Percentiles rank a stretch among this genome's conserved stretches.
Conservation (phyloP, 352 stramenopile genomes). For the Phytophthora sansomeana region DNA sequence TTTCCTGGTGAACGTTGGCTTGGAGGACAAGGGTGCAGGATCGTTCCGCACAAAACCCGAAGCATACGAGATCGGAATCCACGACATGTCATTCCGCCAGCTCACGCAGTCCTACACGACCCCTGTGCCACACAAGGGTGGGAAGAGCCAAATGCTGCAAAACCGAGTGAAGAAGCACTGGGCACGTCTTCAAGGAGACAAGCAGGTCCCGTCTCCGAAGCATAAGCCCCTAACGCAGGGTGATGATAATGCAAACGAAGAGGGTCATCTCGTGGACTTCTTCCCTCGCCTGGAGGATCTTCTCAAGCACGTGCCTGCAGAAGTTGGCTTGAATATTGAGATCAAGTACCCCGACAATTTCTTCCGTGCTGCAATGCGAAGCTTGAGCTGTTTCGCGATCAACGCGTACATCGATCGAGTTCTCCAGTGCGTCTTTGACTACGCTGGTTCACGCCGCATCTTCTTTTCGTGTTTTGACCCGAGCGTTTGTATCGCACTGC, state of each 20-base stretch:
- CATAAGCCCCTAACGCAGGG: conserved; percentile 1
- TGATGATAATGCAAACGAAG: conserved; percentile 25
- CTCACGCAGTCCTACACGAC: conserved; percentile 58
- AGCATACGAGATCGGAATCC: conserved; percentile 71
- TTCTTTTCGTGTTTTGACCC: conserved; percentile 89
- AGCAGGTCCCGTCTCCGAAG: conserved; percentile 19
- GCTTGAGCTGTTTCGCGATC: conserved; percentile 65
- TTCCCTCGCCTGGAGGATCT: conserved; percentile 75
- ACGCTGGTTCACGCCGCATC: conserved; percentile 63
- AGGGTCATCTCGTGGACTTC: conserved; percentile 74
- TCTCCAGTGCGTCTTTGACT: conserved; percentile 76
- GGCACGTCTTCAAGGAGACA: conserved; percentile 48
- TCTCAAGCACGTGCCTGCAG: conserved; percentile 73
- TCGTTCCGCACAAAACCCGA: conserved; percentile 58
- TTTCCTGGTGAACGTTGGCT: conserved; percentile 68
- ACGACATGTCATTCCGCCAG: conserved; percentile 72
- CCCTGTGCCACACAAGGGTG: conserved; percentile 47
- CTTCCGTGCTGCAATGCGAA: conserved; percentile 50
- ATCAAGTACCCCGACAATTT: conserved; percentile 83
- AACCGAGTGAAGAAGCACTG: conserved; percentile 78
- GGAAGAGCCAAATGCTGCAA: conserved; percentile 46
- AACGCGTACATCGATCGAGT: conserved; percentile 81
- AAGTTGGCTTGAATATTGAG: conserved; percentile 83
- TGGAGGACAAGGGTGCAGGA: conserved; percentile 65
- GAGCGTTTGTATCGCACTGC: conserved; percentile 68